These are phyloP conservation scores for Hypoxylon sp. DNA, from an alignment of 2,329 filamentous ascomycete genomes.

Conservation along the genomic window DNA sequence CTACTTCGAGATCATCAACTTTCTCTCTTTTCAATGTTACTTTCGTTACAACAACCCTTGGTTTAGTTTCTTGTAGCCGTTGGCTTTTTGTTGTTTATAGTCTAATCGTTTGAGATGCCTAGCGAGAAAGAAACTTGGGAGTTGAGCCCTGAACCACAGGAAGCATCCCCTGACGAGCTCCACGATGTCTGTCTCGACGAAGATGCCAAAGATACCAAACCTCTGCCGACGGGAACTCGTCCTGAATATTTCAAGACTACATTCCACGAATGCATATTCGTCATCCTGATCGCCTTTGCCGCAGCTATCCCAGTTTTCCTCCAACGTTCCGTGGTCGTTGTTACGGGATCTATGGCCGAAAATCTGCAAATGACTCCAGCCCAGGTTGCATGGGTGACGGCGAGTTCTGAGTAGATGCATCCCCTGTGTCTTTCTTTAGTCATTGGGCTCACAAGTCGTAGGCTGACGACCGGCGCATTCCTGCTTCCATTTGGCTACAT, in stretches of 20 bases:
- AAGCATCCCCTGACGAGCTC: slow-evolving; percentile 38
- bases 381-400: slow-evolving; percentile 45
- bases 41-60: slow-evolving; percentile 28
- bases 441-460: slow-evolving; percentile 19
- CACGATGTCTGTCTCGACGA: slow-evolving; percentile 46
- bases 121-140: slow-evolving; percentile 38
- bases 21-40: slow-evolving; percentile 34
- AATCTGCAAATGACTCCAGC: slow-evolving; percentile 44
- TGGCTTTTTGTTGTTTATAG: slow-evolving; percentile 23
- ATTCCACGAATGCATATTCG: slow-evolving; percentile 43
- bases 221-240: slow-evolving; percentile 39
- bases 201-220: slow-evolving; percentile 33
- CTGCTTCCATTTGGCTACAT: slow-evolving; percentile 46
- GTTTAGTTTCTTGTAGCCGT: no score
- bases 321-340: slow-evolving; percentile 45
- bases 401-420: slow-evolving; percentile 45
- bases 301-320: slow-evolving; percentile 47
- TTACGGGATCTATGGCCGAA: slow-evolving; percentile 41
- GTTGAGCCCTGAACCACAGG: slow-evolving; percentile 29
- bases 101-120: slow-evolving; percentile 36
- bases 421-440: not conserved
- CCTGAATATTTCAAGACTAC: slow-evolving; percentile 43
- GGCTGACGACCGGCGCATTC: slow-evolving; percentile 46
- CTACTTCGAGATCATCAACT: slow-evolving; percentile 15
- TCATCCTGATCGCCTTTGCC: slow-evolving; percentile 44